Base-by-base conservation (phyloP, 768 basidiomycete species). In the Mycena vulgaris region DNA sequence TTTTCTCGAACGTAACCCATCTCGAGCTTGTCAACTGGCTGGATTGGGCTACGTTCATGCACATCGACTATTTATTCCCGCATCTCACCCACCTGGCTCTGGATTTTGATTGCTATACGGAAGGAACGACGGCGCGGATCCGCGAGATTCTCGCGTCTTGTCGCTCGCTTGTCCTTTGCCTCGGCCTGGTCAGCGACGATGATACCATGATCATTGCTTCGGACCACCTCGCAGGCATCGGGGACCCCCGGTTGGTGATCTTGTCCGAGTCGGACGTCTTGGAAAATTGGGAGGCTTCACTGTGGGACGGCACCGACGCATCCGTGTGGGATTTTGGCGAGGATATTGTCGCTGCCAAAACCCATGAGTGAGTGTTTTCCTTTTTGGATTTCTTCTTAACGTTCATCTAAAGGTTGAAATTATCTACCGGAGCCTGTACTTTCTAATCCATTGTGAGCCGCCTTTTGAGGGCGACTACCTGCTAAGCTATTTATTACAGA, bases 21-120 rank as follows among this genome's bases (percentile, higher is more conserved):
- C 68, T 79, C 19, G 77, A 78, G 65, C 65, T 78, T n/a, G 74
- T 77, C 27, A 75, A 78, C 63, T 78, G 77, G 77, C 66, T 68
- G 21, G 52, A 57, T 13, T 73, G 71, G 35, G 62, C 69, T 27
- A 51, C 65, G 6, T 27, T n/a, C 19, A 23, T 65, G 13, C 25
- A 42, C n/a, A 51, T 71, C 51, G 51, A 56, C 33, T 23, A 42
- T 28, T 65, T 71, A 21, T 55, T 25, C 25, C 74, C 77, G 7
- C 58, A 63, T 56, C 75, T 77, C 62, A 79, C 75, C 28, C 76
- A 78, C 62, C 70, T 78, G 49, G 77, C 76, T 8, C 58, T 79
- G 6, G 73, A 77, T 60, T 49, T 78, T 11, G 74, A 78, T 48
- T 42, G 19, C 6, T 23, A 60, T 23, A 68, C 66, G 48, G 70